phyloP scores from a whole-genome alignment of 2,329 filamentous ascomycete genomes.

The Pestalotiopsis sp. region DNA sequence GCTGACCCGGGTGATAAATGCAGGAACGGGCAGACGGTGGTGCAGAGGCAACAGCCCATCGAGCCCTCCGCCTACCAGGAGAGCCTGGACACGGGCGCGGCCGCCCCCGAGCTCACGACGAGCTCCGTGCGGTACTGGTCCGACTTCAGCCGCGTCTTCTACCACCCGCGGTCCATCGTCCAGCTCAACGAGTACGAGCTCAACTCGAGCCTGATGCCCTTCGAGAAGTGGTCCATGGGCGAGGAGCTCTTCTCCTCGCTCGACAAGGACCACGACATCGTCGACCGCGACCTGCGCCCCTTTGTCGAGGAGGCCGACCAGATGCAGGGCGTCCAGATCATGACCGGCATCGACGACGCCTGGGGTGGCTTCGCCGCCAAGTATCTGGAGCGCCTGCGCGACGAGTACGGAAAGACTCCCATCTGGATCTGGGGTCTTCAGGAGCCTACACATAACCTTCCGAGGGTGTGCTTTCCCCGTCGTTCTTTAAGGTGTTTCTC shows the following conservation, averaged over 20 bases:
- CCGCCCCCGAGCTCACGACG: slow-evolving; percentile 63
- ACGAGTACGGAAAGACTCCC: slow-evolving; percentile 86
- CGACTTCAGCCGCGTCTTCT: slow-evolving; percentile 91
- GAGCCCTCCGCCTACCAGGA: slow-evolving; percentile 74
- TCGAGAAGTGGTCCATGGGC: slow-evolving; percentile 74
- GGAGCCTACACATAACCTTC: slow-evolving; percentile 52
- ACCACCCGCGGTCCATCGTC: slow-evolving; percentile 83
- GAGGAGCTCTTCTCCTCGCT: slow-evolving; percentile 72
- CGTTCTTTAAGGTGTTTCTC: not conserved
- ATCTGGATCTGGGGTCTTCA: slow-evolving; percentile 88
- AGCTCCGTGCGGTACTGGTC: slow-evolving; percentile 91
- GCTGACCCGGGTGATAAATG: not conserved
- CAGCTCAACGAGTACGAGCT: slow-evolving; percentile 88
- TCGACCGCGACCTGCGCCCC: slow-evolving; percentile 85
- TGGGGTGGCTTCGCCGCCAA: slow-evolving; percentile 77
- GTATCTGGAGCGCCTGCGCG: slow-evolving; percentile 76
- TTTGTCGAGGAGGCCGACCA: slow-evolving; percentile 94
- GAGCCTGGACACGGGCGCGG: slow-evolving; percentile 70
- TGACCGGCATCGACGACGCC: slow-evolving; percentile 71
- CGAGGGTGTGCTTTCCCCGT: slow-evolving; percentile 46
- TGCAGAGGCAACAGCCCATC: slow-evolving; percentile 70
- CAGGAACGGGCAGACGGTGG: slow-evolving; percentile 66
- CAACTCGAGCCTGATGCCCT: slow-evolving; percentile 76
- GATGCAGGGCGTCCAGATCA: slow-evolving; percentile 82
- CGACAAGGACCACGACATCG: slow-evolving; percentile 78